Evolutionary conservation across 768 basidiomycete species (phyloP), one percentile per base, ranked within the genome.

Genomic region (Hemileccinum impolitum): DNA sequence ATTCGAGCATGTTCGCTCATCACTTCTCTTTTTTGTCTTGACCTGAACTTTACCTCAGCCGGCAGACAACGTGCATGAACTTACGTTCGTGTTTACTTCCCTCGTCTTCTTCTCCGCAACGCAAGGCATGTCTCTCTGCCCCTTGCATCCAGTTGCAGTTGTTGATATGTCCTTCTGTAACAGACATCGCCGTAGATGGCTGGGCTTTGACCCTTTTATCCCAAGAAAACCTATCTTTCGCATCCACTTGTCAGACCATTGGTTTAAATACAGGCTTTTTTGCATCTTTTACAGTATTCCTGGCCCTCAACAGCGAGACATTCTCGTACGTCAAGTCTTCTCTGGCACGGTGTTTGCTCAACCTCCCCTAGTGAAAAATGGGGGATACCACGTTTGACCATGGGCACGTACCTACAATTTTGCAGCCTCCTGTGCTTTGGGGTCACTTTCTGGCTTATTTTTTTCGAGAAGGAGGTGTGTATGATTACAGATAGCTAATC

Each of bases 181-280:
- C 58, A 95, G 94, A 98, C 67, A 98, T 98, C 50, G 95, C 95
- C 39, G 95, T 98, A 26, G 95, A 98, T 62, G 95, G 91, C 26
- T 89, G 87, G 87, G 88, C 84, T 17, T 76, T 88, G 47, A 92
- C 89, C 4, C 77, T 84, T 30, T 81, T 99, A 40, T 98, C 95
- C 2, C 84, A 90, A 52, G 93, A 93, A 55, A 94, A 94, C 62
- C 70, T 98, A 32, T 92, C 94, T 15, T 99, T 94, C 62, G 96
- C 96, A 3, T 96, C 94, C 15, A 98, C 94, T 7, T 97, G 95
- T 50, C 96, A 99, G 68, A 98, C 96, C 1, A 91, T 98, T 52
- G 96, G 96, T 12, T 76, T 99, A 21, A 97, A 95, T 59, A 89
- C 90, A 1, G 96, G 96, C 6, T 97, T 86, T 68, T 94, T 98